Base-by-base conservation (phyloP, 2,329 filamentous ascomycete species). In the Chrysoporthe austroafricana region DNA sequence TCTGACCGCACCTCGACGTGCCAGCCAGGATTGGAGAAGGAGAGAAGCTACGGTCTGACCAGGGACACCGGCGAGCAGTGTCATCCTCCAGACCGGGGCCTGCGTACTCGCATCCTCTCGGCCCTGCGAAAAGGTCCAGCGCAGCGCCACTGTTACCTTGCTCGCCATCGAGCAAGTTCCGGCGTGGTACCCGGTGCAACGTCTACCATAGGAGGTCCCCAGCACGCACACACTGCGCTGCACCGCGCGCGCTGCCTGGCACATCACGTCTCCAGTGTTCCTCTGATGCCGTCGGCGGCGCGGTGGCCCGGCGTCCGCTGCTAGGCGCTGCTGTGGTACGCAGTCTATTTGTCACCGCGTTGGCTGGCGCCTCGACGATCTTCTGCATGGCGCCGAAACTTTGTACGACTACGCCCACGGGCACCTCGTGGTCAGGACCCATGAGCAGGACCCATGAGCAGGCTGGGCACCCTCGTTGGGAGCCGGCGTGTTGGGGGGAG, bases 391-490 rank as follows among this genome's bases (percentile, higher is more conserved):
- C 52, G 63, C 62, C 63, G 52, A 63, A 43, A 43, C 13, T 60
- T 60, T 61, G 58, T 66, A 34, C 16, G 32, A 57, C 52, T 8
- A 8, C 6, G 26, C 32, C 48, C 42, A 66, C 52, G 61, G 39
- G 54, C 59, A 66, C 66, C 63, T 58, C 66, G 66, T 68, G 59
- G 66, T 68, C 36, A 32, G 2, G 36, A n/a, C 9, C 16, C 7
- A 57, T 52, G 48, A 1, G 16, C 16, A 21, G 16, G 44, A n/a
- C 9, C 16, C 7, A 57, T 52, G 48, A 1, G 16, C 16, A 21
- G 16, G 44, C 44, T 13, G 48, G 48, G 11, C 48, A 52, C 48
- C 48, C 21, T 52, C 21, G 26, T 21, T 52, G 21, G n/a, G 3
- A 32, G 48, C 9, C 36, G 5, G 36, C 36, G 36, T 9, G 36